A percentile compares a stretch with the other conserved stretches of the same genome.
Conservation (phyloP, 352 stramenopile species). For the Globisporangium paroecandrum region DNA sequence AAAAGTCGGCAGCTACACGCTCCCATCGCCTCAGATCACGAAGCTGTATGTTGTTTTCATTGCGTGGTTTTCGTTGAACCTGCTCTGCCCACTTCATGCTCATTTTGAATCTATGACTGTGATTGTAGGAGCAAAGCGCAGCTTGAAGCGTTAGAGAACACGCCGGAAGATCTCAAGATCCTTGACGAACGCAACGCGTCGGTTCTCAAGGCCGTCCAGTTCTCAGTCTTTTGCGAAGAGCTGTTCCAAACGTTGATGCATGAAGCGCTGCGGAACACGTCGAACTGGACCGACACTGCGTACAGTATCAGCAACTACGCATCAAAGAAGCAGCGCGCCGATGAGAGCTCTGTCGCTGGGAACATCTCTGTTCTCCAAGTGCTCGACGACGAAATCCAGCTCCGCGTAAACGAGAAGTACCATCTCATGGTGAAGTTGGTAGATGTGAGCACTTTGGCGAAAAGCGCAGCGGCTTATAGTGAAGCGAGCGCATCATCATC, state of each 20-base stretch:
- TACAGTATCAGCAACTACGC: slow-evolving; percentile 65
- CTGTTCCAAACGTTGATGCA: slow-evolving; percentile 83
- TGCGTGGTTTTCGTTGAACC: background rate
- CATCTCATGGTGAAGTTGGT: slow-evolving; percentile 67
- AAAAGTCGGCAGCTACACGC: slow-evolving; percentile 34
- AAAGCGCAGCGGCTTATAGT: background rate
- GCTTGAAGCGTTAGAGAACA: slow-evolving; percentile 61
- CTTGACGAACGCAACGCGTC: slow-evolving; percentile 68
- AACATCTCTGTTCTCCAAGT: slow-evolving; percentile 73
- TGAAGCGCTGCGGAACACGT: slow-evolving; percentile 61
- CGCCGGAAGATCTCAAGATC: slow-evolving; percentile 50
- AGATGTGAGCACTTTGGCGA: slow-evolving; percentile 48
- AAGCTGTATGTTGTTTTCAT: slow-evolving; percentile 34
- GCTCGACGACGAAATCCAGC: slow-evolving; percentile 76
- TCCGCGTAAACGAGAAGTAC: slow-evolving; percentile 75
- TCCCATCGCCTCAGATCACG: slow-evolving; percentile 36
- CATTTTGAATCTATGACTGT: background rate
- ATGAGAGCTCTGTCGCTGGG: slow-evolving; percentile 33
- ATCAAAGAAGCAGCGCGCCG: slow-evolving; percentile 41
- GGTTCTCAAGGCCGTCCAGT: slow-evolving; percentile 77
- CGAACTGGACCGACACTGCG: slow-evolving; percentile 65
- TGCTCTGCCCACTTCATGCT: background rate
- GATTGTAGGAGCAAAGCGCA: slow-evolving; percentile 43
- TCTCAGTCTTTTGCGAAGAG: slow-evolving; percentile 86
- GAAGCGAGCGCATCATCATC: background rate